Percentiles rank a stretch among this genome's conserved stretches.
phyloP scores from a whole-genome alignment of 164 flowering plant species.

The Chimonanthus praecox region DNA sequence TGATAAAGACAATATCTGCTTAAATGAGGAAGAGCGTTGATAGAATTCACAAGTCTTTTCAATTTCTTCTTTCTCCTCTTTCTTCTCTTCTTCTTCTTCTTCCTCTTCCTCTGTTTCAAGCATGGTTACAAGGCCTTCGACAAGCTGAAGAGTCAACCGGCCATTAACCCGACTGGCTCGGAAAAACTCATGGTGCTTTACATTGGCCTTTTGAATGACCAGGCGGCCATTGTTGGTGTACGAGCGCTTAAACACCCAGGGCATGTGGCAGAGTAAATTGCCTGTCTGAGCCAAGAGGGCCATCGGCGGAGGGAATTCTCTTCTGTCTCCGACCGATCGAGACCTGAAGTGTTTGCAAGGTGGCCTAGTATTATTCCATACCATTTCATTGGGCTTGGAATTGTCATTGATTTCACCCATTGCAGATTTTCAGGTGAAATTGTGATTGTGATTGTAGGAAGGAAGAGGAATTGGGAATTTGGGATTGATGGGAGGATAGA shows the following conservation, averaged over 20 bases:
- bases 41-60: not conserved
- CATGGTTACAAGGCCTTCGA: not conserved
- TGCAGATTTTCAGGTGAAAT: not conserved
- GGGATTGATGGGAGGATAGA: too few species aligned
- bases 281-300: constrained; percentile 26
- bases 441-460: too few species aligned
- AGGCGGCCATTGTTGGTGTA: constrained; percentile 28
- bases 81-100: not conserved
- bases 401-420: not conserved
- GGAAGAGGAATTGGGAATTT: too few species aligned
- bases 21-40: too few species aligned
- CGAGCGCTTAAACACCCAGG: constrained; percentile 32
- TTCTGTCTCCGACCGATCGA: constrained; percentile 4
- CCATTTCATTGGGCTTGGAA: not conserved
- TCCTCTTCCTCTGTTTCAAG: not conserved
- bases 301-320: constrained; percentile 49
- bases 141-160: constrained; percentile 28
- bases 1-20: not conserved
- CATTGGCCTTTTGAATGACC: constrained; percentile 27
- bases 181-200: constrained; percentile 34
- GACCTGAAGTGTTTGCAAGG: not conserved
- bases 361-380: not conserved
- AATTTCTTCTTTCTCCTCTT: not conserved
- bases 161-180: constrained; percentile 32
- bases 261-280: constrained; percentile 29